These are phyloP conservation scores for Cynara cardunculus DNA, from an alignment of 129 eudicot genomes.

Conservation along the genomic window DNA sequence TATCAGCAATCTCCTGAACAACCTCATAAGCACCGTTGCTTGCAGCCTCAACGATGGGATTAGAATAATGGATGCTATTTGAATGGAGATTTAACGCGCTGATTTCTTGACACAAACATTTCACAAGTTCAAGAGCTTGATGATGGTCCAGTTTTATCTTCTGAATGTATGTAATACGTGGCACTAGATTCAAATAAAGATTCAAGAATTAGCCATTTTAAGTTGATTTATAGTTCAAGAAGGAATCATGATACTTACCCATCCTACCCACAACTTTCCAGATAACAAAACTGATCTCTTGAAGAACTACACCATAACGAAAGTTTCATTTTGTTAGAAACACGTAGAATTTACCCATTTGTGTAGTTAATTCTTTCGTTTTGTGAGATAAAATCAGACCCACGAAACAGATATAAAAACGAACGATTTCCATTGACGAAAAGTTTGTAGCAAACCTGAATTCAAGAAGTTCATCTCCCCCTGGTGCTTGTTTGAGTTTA, in stretches of 20 bases:
- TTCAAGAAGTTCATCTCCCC: slow-evolving; percentile 21
- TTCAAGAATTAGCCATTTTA: slow-evolving; percentile 17
- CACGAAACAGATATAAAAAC: slow-evolving; percentile 5
- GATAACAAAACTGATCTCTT: not conserved
- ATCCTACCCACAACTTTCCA: slow-evolving; percentile 25
- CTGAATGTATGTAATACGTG: slow-evolving; percentile 32
- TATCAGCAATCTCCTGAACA: slow-evolving; percentile 39
- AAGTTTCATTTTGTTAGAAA: not conserved
- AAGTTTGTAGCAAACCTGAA: slow-evolving; percentile 30
- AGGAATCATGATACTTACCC: slow-evolving; percentile 4
- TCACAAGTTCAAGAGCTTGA: slow-evolving; percentile 37
- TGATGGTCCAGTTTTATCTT: slow-evolving; percentile 27
- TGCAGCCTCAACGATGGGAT: slow-evolving; percentile 35
- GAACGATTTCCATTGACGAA: not conserved
- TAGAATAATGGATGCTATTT: slow-evolving; percentile 16
- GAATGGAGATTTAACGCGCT: slow-evolving; percentile 31
- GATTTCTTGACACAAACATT: slow-evolving; percentile 30
- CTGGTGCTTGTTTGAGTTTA: slow-evolving; percentile 8
- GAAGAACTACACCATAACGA: slow-evolving; percentile 15
- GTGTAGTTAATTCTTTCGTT: not conserved
- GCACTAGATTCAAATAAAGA: slow-evolving; percentile 25
- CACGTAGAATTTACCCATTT: not conserved
- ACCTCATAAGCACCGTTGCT: slow-evolving; percentile 40
- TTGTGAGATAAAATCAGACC: not conserved
- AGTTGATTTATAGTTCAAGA: not conserved